Evolutionary conservation across 176 grass and related monocot genomes (phyloP).

Genomic region (Raddia distichophylla): DNA sequence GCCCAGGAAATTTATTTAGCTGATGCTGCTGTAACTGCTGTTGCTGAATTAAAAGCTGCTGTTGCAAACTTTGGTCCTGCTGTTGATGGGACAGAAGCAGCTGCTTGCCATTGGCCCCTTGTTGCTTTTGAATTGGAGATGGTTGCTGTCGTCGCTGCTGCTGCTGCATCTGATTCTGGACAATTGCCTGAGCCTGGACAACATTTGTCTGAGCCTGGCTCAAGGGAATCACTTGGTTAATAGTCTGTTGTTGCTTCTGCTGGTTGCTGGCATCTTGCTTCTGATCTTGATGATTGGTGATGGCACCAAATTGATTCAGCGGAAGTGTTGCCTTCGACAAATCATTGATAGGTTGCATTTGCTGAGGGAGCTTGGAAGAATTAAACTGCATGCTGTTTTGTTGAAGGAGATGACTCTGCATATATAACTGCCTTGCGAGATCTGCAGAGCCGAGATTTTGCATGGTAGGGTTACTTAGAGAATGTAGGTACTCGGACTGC

Average conservation of each 20-base stretch:
- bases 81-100: constrained; percentile 49
- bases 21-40: constrained; percentile 58
- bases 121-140: constrained; percentile 50
- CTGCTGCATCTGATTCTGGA: constrained; percentile 72
- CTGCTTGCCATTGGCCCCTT: constrained; percentile 36
- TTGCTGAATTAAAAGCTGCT: constrained; percentile 65
- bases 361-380: constrained; percentile 66
- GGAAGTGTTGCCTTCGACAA: constrained; percentile 51
- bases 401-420: constrained; percentile 82
- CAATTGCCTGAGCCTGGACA: constrained; percentile 72
- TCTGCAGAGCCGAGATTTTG: constrained; percentile 74
- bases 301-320: constrained; percentile 56
- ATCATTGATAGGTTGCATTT: constrained; percentile 67
- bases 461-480: constrained; percentile 70
- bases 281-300: constrained; percentile 68
- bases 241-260: constrained; percentile 61
- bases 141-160: constrained; percentile 25
- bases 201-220: constrained; percentile 70
- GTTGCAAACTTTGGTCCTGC: constrained; percentile 55
- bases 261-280: constrained; percentile 52
- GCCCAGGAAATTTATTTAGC: constrained; percentile 59
- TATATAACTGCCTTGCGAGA: constrained; percentile 75
- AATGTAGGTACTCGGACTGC: constrained; percentile 76
- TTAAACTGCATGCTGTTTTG: constrained; percentile 77
- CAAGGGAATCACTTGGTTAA: constrained; percentile 61